Conservation (phyloP, 208 protist species). For the Crithidia thermophila region DNA sequence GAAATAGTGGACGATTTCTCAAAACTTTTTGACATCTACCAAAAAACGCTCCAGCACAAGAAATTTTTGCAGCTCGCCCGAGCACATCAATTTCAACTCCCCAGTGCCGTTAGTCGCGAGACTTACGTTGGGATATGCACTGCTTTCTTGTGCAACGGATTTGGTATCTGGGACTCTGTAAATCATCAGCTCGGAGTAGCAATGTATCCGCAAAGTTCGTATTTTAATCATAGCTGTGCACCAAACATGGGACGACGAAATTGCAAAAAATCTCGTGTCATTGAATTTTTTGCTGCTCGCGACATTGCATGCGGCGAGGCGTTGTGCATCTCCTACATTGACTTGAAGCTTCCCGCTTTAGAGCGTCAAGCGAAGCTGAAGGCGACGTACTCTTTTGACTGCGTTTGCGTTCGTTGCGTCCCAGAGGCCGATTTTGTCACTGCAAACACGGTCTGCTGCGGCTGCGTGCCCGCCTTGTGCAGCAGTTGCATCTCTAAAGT, state of each 20-base stretch:
- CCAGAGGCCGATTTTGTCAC: constrained; percentile 6
- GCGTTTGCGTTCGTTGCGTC: constrained; percentile 25
- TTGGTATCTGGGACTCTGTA: constrained; percentile 34
- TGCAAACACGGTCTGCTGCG: constrained; percentile 26
- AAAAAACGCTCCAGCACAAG: constrained; percentile 13
- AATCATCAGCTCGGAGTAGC: constrained; percentile 23
- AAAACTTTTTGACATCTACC: constrained; percentile 26
- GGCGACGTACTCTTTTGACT: constrained; percentile 45
- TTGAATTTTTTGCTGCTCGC: constrained; percentile 36
- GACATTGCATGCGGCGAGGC: constrained; percentile 26
- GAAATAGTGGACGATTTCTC: constrained; percentile 37
- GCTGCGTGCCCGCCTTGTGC: constrained; percentile 25
- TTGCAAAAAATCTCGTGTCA: constrained; percentile 7
- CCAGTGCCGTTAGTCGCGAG: constrained; percentile 19
- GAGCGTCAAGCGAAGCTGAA: constrained; percentile 31
- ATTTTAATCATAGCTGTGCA: constrained; percentile 54
- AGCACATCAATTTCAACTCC: constrained; percentile 3
- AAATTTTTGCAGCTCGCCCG: constrained; percentile 16
- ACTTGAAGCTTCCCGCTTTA: constrained; percentile 24
- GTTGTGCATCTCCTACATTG: constrained; percentile 53
- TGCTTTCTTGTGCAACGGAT: constrained; percentile 51
- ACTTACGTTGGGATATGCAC: constrained; percentile 36
- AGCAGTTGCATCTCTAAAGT: constrained; percentile 37
- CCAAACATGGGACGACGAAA: constrained; percentile 40
- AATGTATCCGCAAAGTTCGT: constrained; percentile 41